These are phyloP conservation scores for Rugonectria rugulosa DNA, from an alignment of 2,329 filamentous ascomycete species.

Conservation along the genomic window DNA sequence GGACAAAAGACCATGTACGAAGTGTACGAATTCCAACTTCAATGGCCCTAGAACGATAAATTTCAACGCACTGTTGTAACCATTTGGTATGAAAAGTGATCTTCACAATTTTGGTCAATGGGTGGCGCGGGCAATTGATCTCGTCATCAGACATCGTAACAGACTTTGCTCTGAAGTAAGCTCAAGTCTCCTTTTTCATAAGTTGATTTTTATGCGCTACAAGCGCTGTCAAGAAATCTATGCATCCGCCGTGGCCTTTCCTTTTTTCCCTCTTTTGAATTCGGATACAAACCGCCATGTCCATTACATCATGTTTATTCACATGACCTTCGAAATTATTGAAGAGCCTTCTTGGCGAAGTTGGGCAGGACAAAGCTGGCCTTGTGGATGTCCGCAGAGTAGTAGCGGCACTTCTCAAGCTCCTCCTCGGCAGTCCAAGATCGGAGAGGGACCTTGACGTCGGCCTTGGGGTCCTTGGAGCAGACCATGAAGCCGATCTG, in stretches of 20 bases:
- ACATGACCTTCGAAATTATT: slow-evolving; percentile 49
- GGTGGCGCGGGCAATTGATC: too few species aligned
- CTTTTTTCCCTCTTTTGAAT: slow-evolving; percentile 31
- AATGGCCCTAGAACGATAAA: too few species aligned
- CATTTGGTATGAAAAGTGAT: too few species aligned
- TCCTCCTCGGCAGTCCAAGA: slow-evolving; percentile 87
- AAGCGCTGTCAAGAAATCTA: slow-evolving; percentile 24
- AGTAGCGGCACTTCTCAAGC: slow-evolving; percentile 93
- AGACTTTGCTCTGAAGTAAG: slow-evolving; percentile 26
- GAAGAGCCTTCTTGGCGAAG: slow-evolving; percentile 82
- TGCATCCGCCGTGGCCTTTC: slow-evolving; percentile 28
- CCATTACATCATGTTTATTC: slow-evolving; percentile 1
- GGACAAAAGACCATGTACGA: neutral
- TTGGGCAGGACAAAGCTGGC: slow-evolving; percentile 92
- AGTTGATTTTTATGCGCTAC: slow-evolving; percentile 7
- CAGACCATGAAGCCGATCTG: slow-evolving; percentile 99
- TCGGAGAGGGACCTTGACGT: slow-evolving; percentile 87
- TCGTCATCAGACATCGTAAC: slow-evolving; percentile 28
- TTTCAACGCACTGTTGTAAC: too few species aligned
- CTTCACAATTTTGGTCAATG: too few species aligned
- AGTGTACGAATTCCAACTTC: slow-evolving; percentile 1
- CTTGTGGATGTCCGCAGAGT: slow-evolving; percentile 96
- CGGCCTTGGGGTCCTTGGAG: slow-evolving; percentile 86
- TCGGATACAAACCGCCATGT: slow-evolving; percentile 30
- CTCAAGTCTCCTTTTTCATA: slow-evolving; percentile 25